Conservation (phyloP, 208 protist species). For the Wallacemonas sp. region DNA sequence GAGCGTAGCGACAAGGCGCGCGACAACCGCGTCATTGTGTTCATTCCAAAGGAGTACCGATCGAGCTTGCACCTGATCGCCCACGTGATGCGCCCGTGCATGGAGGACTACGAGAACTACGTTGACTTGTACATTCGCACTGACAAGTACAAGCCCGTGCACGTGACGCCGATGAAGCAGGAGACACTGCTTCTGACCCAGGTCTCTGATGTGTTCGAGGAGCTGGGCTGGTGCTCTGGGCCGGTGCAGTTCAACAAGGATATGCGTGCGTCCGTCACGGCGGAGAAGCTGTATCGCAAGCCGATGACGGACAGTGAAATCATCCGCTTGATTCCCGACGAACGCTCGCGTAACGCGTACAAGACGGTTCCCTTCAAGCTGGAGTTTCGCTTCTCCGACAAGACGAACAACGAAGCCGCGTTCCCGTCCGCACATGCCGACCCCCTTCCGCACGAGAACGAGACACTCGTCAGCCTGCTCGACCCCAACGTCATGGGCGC, state of each 20-base stretch:
- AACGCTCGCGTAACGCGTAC: constrained; percentile 38
- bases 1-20: constrained; percentile 51
- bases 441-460: constrained; percentile 74
- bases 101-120: constrained; percentile 85
- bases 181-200: constrained; percentile 76
- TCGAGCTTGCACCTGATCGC: constrained; percentile 66
- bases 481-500: constrained; percentile 72
- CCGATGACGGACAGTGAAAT: constrained; percentile 49
- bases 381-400: constrained; percentile 53
- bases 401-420: constrained; percentile 66
- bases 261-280: constrained; percentile 26
- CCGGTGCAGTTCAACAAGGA: constrained; percentile 30
- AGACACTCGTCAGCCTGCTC: constrained; percentile 72
- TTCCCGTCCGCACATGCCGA: constrained; percentile 50
- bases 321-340: constrained; percentile 49
- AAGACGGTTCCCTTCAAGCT: constrained; percentile 62
- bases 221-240: constrained; percentile 70
- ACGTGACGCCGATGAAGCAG: constrained; percentile 86
- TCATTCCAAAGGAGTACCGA: constrained; percentile 82
- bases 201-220: constrained; percentile 75
- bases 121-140: constrained; percentile 80
- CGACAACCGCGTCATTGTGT: constrained; percentile 67
- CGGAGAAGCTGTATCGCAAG: constrained; percentile 59
- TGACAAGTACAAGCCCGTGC: constrained; percentile 78
- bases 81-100: constrained; percentile 66